Conservation (phyloP, 1,284 basidiomycete species). For the Wallemia hederae region DNA sequence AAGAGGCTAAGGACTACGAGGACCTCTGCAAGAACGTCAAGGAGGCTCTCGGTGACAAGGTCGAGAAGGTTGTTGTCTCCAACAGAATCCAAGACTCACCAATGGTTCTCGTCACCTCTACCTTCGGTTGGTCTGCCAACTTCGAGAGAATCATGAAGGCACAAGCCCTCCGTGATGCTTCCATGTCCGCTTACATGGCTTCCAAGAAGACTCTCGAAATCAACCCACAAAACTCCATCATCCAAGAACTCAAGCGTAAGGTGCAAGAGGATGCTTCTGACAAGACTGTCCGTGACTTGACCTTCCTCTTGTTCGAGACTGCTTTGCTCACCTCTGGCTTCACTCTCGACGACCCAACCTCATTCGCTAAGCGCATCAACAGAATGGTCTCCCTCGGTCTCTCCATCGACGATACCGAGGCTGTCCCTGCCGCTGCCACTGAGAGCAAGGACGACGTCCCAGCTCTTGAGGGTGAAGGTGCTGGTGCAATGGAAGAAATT, state of each 20-base stretch:
- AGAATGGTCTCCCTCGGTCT: conserved; percentile 62
- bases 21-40: conserved; percentile 86
- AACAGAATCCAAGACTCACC: conserved; percentile 93
- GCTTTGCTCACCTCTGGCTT: conserved; percentile 40
- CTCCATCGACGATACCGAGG: conserved; percentile 16
- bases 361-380: conserved; percentile 86
- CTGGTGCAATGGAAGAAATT: conserved; percentile 21
- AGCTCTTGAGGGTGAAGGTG: conserved; percentile 15
- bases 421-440: conserved; percentile 8
- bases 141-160: conserved; percentile 99
- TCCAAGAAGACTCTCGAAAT: conserved; percentile 98
- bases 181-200: conserved; percentile 98
- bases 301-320: conserved; percentile 86
- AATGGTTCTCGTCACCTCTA: conserved; percentile 87
- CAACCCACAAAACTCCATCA: conserved; percentile 75
- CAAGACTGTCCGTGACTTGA: conserved; percentile 91
- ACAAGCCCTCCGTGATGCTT: conserved; percentile 89
- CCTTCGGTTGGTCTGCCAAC: conserved; percentile 98
- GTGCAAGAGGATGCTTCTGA: conserved; percentile 90
- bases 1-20: conserved; percentile 53
- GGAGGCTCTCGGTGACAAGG: conserved; percentile 95
- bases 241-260: conserved; percentile 87
- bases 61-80: conserved; percentile 95
- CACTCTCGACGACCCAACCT: conserved; percentile 76
- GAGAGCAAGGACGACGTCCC: conserved; percentile 5